phyloP scores from a whole-genome alignment of 192 early-diverging fungal species.

The Dissophora ornata region DNA sequence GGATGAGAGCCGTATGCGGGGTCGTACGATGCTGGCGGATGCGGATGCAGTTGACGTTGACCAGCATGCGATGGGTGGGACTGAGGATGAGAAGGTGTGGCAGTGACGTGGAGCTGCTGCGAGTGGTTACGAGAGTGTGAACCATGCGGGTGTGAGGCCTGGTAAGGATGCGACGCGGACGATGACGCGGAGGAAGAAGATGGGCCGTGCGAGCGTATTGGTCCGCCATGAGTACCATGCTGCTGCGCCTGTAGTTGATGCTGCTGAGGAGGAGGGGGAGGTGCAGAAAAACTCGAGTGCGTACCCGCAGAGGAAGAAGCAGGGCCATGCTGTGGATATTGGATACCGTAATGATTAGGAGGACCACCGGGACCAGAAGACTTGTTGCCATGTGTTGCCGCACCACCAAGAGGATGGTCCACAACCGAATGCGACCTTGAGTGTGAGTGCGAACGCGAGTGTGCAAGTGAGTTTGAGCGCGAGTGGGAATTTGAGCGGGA shows the following conservation, averaged over 20 bases:
- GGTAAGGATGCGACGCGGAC: background rate
- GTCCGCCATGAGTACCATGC: conserved; percentile 6
- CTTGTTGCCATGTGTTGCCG: no score
- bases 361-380: no score
- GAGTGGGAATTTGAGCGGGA: conserved; percentile 1
- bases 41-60: background rate
- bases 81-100: conserved; percentile 7
- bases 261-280: background rate
- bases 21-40: background rate
- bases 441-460: background rate
- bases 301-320: background rate
- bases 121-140: conserved; percentile 13
- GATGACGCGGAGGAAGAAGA: background rate
- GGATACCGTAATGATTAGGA: background rate
- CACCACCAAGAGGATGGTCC: no score
- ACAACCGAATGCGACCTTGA: no score
- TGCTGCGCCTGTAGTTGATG: background rate
- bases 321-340: background rate
- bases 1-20: background rate
- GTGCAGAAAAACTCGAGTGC: conserved; percentile 26
- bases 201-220: conserved; percentile 7
- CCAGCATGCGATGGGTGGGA: conserved; percentile 1
- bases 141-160: background rate
- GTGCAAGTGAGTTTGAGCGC: background rate
- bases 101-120: conserved; percentile 6